These are phyloP conservation scores for Cytospora leucostoma DNA, from an alignment of 2,329 filamentous ascomycete species.

Conservation along the genomic window DNA sequence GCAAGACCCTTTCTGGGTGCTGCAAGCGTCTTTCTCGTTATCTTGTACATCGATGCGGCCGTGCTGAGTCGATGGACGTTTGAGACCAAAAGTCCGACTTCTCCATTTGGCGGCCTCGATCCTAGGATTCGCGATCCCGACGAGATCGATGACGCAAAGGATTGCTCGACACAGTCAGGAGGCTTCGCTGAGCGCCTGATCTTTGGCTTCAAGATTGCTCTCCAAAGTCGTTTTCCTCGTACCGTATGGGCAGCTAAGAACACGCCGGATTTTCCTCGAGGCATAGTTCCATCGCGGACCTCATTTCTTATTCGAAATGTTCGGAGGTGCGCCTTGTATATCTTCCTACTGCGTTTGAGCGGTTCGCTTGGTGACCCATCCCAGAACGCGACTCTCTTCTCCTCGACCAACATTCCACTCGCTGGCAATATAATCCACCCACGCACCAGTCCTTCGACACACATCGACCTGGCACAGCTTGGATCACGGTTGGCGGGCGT, in stretches of 20 bases:
- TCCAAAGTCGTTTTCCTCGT: slow-evolving; percentile 4
- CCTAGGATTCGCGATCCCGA: background rate
- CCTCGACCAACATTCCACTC: background rate
- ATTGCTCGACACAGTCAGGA: background rate
- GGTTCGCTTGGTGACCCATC: background rate
- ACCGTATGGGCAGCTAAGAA: background rate
- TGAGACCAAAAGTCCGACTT: slow-evolving; percentile 2
- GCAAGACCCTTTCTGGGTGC: slow-evolving; percentile 5
- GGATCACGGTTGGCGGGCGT: background rate
- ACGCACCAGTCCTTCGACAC: background rate
- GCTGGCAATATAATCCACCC: slow-evolving; percentile 1
- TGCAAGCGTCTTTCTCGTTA: slow-evolving; percentile 3
- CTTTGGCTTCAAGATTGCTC: background rate
- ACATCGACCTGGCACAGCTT: slow-evolving; percentile 3
- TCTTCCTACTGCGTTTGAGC: background rate
- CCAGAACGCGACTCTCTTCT: slow-evolving; percentile 1
- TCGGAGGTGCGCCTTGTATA: background rate
- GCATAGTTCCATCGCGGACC: background rate
- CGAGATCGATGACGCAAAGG: background rate
- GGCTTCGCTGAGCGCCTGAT: background rate
- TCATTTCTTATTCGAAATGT: background rate
- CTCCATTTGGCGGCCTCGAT: slow-evolving; percentile 5
- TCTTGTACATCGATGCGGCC: slow-evolving; percentile 7
- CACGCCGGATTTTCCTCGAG: background rate
- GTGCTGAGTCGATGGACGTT: slow-evolving; percentile 9